A percentile compares a stretch with the other conserved stretches of the same genome.
Conservation (phyloP, 2,329 filamentous ascomycete genomes). For the Aspergillus sp. region DNA sequence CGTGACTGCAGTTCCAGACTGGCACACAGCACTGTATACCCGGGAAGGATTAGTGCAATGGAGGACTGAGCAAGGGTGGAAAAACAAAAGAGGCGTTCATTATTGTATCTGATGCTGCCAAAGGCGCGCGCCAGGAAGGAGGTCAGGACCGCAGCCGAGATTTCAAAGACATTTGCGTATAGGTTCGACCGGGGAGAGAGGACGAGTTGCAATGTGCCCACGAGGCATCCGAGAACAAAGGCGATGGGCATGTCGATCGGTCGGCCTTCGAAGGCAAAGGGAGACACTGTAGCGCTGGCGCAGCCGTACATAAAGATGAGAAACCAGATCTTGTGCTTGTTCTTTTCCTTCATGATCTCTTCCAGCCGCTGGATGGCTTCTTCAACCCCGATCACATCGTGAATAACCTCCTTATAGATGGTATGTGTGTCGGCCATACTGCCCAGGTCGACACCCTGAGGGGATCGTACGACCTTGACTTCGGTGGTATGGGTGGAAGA, state of each 20-base stretch:
- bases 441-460: conserved; percentile 42
- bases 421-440: conserved; percentile 43
- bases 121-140: conserved; percentile 66
- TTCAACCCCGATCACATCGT: conserved; percentile 45
- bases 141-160: conserved; percentile 61
- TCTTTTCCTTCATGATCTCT: conserved; percentile 54
- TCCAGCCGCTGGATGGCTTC: conserved; percentile 42
- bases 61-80: conserved; percentile 68
- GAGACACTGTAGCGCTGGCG: conserved; percentile 70
- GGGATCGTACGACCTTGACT: conserved; percentile 41
- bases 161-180: conserved; percentile 61
- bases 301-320: conserved; percentile 68
- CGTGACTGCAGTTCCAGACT: conserved; percentile 66
- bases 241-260: conserved; percentile 75
- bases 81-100: conserved; percentile 60
- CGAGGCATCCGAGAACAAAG: conserved; percentile 69
- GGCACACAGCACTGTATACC: conserved; percentile 59
- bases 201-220: conserved; percentile 72
- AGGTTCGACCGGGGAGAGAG: conserved; percentile 71
- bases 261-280: conserved; percentile 74
- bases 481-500: conserved; percentile 44
- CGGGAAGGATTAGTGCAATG: conserved; percentile 68
- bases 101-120: conserved; percentile 58
- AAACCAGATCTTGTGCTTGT: conserved; percentile 52
- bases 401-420: conserved; percentile 47